These are phyloP conservation scores for Globisporangium viniferum DNA, from an alignment of 352 stramenopile species.

Conservation along the genomic window DNA sequence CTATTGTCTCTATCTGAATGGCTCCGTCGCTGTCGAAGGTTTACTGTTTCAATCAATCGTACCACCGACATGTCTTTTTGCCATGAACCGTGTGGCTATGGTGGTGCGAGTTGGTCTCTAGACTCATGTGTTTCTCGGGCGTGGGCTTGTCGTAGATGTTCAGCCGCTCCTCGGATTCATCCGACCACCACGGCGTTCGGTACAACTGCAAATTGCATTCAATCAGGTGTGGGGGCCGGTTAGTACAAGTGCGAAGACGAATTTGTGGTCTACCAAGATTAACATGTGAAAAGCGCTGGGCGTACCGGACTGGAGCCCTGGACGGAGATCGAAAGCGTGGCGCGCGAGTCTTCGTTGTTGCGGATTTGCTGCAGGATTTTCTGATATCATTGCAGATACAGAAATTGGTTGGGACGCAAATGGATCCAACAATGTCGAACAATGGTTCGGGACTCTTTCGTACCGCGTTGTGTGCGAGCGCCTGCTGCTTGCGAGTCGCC, in stretches of 20 bases:
- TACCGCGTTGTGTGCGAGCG: constrained; percentile 20
- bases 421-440: too few species aligned
- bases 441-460: not conserved
- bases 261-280: not conserved
- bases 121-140: constrained; percentile 11
- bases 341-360: constrained; percentile 22
- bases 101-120: constrained; percentile 10
- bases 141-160: constrained; percentile 19
- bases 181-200: constrained; percentile 41
- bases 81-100: constrained; percentile 24
- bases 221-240: too few species aligned
- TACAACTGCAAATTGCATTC: constrained; percentile 19
- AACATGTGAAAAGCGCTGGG: not conserved
- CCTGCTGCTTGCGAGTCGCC: constrained; percentile 18
- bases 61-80: constrained; percentile 50
- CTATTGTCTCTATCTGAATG: not conserved
- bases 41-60: constrained; percentile 28
- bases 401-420: too few species aligned
- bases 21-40: not conserved
- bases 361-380: constrained; percentile 29
- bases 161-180: constrained; percentile 30
- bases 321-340: constrained; percentile 18
- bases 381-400: not conserved
- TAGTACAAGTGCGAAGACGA: too few species aligned
- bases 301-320: constrained; percentile 29